phyloP scores from a whole-genome alignment of 208 protist species.

The Leishmania guyanensis region DNA sequence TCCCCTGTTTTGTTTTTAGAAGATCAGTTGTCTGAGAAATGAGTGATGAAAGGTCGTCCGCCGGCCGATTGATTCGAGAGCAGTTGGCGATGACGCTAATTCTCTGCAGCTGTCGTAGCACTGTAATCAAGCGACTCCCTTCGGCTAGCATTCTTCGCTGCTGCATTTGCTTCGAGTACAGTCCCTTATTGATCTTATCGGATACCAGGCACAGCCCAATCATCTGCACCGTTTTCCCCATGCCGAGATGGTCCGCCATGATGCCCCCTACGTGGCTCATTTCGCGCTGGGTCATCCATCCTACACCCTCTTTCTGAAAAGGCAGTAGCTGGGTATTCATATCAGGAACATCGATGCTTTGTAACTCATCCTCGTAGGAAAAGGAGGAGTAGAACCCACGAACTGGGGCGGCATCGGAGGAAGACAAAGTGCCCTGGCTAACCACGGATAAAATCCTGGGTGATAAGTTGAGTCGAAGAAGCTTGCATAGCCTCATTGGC shows the following conservation, averaged over 20 bases:
- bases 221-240: conserved; percentile 94
- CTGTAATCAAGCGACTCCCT: conserved; percentile 70
- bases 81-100: conserved; percentile 87
- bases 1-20: conserved; percentile 26
- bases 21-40: conserved; percentile 44
- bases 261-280: conserved; percentile 80
- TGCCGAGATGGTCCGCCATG: conserved; percentile 91
- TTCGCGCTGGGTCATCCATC: conserved; percentile 90
- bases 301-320: conserved; percentile 91
- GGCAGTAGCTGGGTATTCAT: conserved; percentile 70
- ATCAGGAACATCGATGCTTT: conserved; percentile 65
- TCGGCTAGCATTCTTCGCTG: conserved; percentile 41
- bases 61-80: conserved; percentile 82
- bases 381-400: conserved; percentile 86
- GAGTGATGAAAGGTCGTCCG: conserved; percentile 50
- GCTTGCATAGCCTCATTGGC: conserved; percentile 31
- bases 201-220: conserved; percentile 87
- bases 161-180: conserved; percentile 30
- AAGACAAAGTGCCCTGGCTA: conserved; percentile 40
- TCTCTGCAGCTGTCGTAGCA: conserved; percentile 80
- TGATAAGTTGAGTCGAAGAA: conserved; percentile 33
- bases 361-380: conserved; percentile 68
- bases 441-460: conserved; percentile 27
- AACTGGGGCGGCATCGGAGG: conserved; percentile 55
- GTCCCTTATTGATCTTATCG: conserved; percentile 50